phyloP scores from a whole-genome alignment of 2,329 filamentous ascomycete genomes.

The Cladophialophora psammophila region DNA sequence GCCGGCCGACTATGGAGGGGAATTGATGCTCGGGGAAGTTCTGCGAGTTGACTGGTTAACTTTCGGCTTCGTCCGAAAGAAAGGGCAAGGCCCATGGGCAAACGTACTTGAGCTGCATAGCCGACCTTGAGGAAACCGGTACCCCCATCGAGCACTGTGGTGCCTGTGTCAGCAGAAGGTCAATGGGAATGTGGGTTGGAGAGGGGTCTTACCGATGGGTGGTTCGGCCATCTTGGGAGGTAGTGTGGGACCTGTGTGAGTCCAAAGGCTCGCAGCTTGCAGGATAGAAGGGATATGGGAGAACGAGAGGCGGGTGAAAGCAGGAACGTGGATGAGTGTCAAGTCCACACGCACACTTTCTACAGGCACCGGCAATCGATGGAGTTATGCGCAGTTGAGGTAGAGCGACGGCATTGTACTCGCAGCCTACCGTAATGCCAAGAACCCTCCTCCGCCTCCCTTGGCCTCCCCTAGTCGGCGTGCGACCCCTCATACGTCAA shows the following conservation, averaged over 20 bases:
- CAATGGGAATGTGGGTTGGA: constrained; percentile 22
- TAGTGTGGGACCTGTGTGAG: neutral
- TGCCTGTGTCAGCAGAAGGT: constrained; percentile 43
- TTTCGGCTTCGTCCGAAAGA: constrained; percentile 16
- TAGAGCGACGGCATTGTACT: constrained; percentile 11
- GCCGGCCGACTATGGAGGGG: constrained; percentile 96
- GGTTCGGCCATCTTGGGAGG: constrained; percentile 54
- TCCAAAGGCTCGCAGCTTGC: neutral
- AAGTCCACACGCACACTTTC: neutral
- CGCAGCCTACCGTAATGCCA: constrained; percentile 11
- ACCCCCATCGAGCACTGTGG: constrained; percentile 94
- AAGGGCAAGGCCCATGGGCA: neutral
- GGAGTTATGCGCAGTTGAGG: constrained; percentile 16
- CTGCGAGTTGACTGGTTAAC: constrained; percentile 52
- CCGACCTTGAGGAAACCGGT: constrained; percentile 99
- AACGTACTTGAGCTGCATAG: constrained; percentile 83
- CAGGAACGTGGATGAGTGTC: neutral
- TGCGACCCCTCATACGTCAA: neutral
- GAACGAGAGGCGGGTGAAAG: neutral
- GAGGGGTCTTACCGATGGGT: constrained; percentile 54
- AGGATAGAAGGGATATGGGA: neutral
- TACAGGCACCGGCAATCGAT: neutral
- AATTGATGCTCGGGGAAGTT: constrained; percentile 99
- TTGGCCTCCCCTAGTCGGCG: neutral
- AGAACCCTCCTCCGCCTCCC: neutral